phyloP scores from a whole-genome alignment of 2,329 filamentous ascomycete genomes.

The Volutella citrinella region DNA sequence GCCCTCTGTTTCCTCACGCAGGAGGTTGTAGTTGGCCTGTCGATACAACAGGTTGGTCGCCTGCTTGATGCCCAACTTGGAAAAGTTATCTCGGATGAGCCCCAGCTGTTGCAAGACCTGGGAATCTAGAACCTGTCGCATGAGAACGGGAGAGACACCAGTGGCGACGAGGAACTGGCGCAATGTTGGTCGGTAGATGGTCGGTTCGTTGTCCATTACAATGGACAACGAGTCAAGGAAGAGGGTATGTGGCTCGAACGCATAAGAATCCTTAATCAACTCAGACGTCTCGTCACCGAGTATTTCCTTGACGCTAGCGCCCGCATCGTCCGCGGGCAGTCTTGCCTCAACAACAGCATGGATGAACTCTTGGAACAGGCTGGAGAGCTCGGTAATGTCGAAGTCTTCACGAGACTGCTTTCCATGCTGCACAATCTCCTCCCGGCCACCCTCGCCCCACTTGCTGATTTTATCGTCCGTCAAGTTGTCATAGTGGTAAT shows the following conservation, averaged over 20 bases:
- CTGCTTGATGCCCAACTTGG: slow-evolving; percentile 78
- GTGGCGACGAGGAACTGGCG: slow-evolving; percentile 69
- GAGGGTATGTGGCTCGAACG: slow-evolving; percentile 62
- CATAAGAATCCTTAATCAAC: slow-evolving; percentile 46
- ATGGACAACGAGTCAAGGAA: slow-evolving; percentile 84
- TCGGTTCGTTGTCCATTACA: slow-evolving; percentile 67
- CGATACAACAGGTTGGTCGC: slow-evolving; percentile 92
- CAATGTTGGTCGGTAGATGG: slow-evolving; percentile 48
- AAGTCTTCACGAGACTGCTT: slow-evolving; percentile 63
- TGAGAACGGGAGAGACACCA: slow-evolving; percentile 65
- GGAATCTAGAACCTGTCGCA: slow-evolving; percentile 82
- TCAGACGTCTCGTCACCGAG: slow-evolving; percentile 55
- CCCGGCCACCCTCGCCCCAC: slow-evolving; percentile 68
- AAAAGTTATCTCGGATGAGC: slow-evolving; percentile 82
- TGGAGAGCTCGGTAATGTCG: slow-evolving; percentile 65
- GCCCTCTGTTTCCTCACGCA: slow-evolving; percentile 93
- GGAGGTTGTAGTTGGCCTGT: slow-evolving; percentile 93
- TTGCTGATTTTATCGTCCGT: slow-evolving; percentile 64
- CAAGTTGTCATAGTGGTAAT: slow-evolving; percentile 72
- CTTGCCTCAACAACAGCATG: slow-evolving; percentile 69
- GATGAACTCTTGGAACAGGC: slow-evolving; percentile 81
- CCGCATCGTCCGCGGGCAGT: slow-evolving; percentile 66
- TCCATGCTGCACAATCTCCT: slow-evolving; percentile 64
- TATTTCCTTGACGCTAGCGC: slow-evolving; percentile 70
- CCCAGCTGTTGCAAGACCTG: slow-evolving; percentile 71